A percentile compares a stretch with the other conserved stretches of the same genome.
phyloP scores from a whole-genome alignment of 2,329 filamentous ascomycete genomes.

The Microsporum ferrugineum region DNA sequence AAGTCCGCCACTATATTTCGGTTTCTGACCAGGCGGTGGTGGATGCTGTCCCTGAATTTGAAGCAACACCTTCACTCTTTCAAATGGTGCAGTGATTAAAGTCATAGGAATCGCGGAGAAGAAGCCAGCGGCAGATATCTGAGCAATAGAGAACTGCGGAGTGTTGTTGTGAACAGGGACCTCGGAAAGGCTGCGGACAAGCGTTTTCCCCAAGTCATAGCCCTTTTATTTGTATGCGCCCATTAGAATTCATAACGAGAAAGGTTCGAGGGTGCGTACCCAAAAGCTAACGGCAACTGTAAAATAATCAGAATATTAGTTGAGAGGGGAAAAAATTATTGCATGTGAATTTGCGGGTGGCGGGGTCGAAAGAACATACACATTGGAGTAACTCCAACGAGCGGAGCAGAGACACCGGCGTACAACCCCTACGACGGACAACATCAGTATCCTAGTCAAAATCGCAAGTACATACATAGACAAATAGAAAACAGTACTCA shows the following conservation, averaged over 20 bases:
- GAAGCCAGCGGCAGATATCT: conserved; percentile 87
- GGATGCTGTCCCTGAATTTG: conserved; percentile 91
- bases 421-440: conserved; percentile 57
- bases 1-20: conserved; percentile 72
- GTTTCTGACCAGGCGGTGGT: conserved; percentile 78
- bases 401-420: conserved; percentile 88
- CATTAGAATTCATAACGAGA: not conserved
- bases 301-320: conserved; percentile 6
- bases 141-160: conserved; percentile 63
- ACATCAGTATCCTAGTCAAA: not conserved
- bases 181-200: conserved; percentile 59
- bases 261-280: conserved; percentile 28
- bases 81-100: conserved; percentile 93
- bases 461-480: not conserved
- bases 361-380: conserved; percentile 51
- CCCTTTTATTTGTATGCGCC: conserved; percentile 45
- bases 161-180: conserved; percentile 50
- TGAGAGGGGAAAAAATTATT: not conserved
- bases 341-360: not conserved
- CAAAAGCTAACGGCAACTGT: conserved; percentile 57
- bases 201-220: conserved; percentile 86
- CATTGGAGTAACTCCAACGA: conserved; percentile 97
- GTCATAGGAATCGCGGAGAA: conserved; percentile 98
- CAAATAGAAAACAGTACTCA: conserved; percentile 22
- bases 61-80: conserved; percentile 95